Evolutionary conservation across 202 grass and related monocot species (phyloP).

Genomic region (Musa balbisiana): DNA sequence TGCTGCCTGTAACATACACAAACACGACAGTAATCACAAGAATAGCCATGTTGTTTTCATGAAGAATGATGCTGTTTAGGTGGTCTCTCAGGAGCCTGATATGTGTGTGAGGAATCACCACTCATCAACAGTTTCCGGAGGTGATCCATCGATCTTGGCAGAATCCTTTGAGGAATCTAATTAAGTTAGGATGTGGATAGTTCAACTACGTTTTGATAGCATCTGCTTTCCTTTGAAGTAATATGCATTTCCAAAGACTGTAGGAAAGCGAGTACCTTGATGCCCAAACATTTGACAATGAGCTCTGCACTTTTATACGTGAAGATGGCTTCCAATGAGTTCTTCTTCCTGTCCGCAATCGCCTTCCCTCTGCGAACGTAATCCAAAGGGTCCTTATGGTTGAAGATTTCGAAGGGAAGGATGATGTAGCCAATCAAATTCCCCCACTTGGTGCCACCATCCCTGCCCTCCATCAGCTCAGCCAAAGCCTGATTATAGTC

Average conservation of each 20-base stretch:
- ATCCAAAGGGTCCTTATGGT: slow-evolving; percentile 42
- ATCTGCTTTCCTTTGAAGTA: too few relatives aligned
- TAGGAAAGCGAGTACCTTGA: slow-evolving; percentile 35
- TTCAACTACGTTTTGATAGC: too few relatives aligned
- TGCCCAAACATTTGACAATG: slow-evolving; percentile 49
- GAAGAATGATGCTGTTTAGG: too few relatives aligned
- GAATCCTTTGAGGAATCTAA: not conserved
- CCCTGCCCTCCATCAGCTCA: slow-evolving; percentile 56
- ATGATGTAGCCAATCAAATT: slow-evolving; percentile 65
- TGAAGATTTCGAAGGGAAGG: slow-evolving; percentile 29
- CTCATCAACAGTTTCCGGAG: too few relatives aligned
- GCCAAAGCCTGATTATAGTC: slow-evolving; percentile 38
- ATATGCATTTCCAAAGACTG: too few relatives aligned
- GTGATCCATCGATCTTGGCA: too few relatives aligned
- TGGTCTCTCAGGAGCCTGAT: too few relatives aligned
- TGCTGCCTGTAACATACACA: slow-evolving; percentile 5
- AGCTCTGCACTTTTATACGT: slow-evolving; percentile 50
- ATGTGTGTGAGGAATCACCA: too few relatives aligned
- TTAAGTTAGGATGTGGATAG: not conserved
- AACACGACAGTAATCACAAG: not conserved
- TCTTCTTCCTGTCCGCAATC: slow-evolving; percentile 67
- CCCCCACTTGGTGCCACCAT: slow-evolving; percentile 42
- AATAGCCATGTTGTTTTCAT: too few relatives aligned
- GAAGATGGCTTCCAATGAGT: slow-evolving; percentile 54
- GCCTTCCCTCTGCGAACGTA: slow-evolving; percentile 42